These are phyloP conservation scores for Hysterangium stoloniferum DNA, from an alignment of 768 basidiomycete genomes.

Conservation along the genomic window DNA sequence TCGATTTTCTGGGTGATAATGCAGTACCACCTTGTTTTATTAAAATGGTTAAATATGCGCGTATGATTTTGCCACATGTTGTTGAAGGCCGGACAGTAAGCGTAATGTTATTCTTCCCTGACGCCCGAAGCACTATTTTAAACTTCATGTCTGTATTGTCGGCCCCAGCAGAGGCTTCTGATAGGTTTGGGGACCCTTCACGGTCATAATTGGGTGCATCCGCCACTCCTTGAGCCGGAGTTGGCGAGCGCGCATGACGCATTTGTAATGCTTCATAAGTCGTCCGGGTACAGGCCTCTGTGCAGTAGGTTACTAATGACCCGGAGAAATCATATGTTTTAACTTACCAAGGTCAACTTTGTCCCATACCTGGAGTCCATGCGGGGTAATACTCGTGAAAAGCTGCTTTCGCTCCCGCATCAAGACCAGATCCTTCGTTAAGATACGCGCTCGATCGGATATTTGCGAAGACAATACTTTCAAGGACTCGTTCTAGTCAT, in stretches of 20 bases:
- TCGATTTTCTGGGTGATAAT: constrained; percentile 34
- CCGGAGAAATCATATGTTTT: background rate
- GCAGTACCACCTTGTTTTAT: constrained; percentile 16
- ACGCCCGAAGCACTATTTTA: constrained; percentile 60
- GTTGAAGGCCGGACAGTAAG: constrained; percentile 69
- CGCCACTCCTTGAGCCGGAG: constrained; percentile 17
- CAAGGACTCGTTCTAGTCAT: constrained; percentile 56
- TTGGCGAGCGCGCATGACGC: constrained; percentile 22
- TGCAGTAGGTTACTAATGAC: background rate
- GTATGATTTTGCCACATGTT: constrained; percentile 68
- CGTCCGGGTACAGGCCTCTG: constrained; percentile 58
- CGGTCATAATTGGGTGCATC: constrained; percentile 18
- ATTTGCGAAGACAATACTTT: constrained; percentile 54
- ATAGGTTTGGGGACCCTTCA: constrained; percentile 11
- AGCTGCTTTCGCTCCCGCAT: constrained; percentile 54
- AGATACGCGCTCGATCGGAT: constrained; percentile 52
- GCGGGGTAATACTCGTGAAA: constrained; percentile 62
- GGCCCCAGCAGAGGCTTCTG: constrained; percentile 30
- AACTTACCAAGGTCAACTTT: constrained; percentile 57
- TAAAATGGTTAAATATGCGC: constrained; percentile 49
- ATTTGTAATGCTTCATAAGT: constrained; percentile 58
- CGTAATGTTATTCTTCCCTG: constrained; percentile 43
- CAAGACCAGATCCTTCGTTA: constrained; percentile 46
- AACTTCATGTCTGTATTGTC: constrained; percentile 39
- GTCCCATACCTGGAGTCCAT: constrained; percentile 57